Evolutionary conservation across 2,329 filamentous ascomycete species (phyloP).

Genomic region (Cadophora malorum): DNA sequence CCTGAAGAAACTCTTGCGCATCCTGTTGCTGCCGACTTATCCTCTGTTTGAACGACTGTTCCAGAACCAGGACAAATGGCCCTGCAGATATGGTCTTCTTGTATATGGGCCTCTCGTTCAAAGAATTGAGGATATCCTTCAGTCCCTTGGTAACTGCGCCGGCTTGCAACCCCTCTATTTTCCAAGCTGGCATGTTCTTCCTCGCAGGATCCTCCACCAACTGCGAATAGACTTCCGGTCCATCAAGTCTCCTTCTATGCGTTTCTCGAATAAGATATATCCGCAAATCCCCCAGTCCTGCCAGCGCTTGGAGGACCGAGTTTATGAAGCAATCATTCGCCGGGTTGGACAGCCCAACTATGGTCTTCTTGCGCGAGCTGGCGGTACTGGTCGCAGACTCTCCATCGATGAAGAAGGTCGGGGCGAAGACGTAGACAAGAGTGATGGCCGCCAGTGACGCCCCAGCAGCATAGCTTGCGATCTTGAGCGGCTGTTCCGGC

Average conservation of each 20-base stretch:
- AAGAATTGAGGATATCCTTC: conserved; percentile 88
- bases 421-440: conserved; percentile 95
- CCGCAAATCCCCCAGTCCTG: conserved; percentile 86
- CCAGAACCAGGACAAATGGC: conserved; percentile 83
- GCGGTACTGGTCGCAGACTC: conserved; percentile 65
- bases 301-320: conserved; percentile 90
- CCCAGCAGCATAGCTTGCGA: conserved; percentile 92
- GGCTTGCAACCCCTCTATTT: conserved; percentile 72
- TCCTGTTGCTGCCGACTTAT: conserved; percentile 97
- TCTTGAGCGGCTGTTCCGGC: conserved; percentile 82
- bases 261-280: conserved; percentile 92
- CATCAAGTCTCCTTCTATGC: conserved; percentile 82
- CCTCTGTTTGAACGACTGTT: conserved; percentile 84
- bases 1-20: conserved; percentile 95
- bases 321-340: conserved; percentile 99
- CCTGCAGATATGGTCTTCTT: conserved; percentile 91
- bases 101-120: conserved; percentile 93
- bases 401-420: conserved; percentile 94
- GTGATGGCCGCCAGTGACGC: conserved; percentile 94
- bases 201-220: conserved; percentile 58
- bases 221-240: conserved; percentile 74
- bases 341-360: conserved; percentile 86
- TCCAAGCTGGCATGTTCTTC: conserved; percentile 60
- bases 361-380: conserved; percentile 74
- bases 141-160: conserved; percentile 85